Conservation (phyloP, 2,329 filamentous ascomycete genomes). For the Ceratocystis alfenasii region DNA sequence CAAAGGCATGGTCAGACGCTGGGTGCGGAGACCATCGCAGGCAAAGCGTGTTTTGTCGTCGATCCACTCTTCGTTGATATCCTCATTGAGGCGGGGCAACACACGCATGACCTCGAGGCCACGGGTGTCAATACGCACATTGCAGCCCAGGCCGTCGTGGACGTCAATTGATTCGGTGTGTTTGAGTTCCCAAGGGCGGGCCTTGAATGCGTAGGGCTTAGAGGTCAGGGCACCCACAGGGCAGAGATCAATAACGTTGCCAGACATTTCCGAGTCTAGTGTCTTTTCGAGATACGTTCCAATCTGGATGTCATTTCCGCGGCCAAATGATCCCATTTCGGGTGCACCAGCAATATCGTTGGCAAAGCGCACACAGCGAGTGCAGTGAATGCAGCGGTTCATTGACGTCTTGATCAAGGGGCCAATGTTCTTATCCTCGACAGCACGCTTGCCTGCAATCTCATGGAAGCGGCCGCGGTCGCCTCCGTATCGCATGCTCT, state of each 20-base stretch:
- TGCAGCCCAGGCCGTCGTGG: constrained; percentile 81
- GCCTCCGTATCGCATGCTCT: constrained; percentile 96
- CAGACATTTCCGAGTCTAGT: constrained; percentile 87
- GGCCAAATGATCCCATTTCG: constrained; percentile 84
- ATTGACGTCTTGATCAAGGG: constrained; percentile 98
- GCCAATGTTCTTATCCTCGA: constrained; percentile 99
- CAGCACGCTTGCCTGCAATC: constrained; percentile 85
- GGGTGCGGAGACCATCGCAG: constrained; percentile 91
- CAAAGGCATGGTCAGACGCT: constrained; percentile 84
- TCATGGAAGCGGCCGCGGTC: constrained; percentile 97
- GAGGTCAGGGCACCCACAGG: constrained; percentile 92
- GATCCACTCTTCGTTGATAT: constrained; percentile 99
- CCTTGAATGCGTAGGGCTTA: constrained; percentile 95
- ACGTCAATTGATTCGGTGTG: constrained; percentile 95
- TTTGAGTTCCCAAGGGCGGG: constrained; percentile 92
- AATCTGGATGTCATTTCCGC: constrained; percentile 95
- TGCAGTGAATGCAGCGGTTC: constrained; percentile 99
- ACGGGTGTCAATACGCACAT: constrained; percentile 85
- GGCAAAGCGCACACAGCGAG: constrained; percentile 90
- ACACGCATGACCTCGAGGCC: constrained; percentile 95
- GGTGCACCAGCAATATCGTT: constrained; percentile 95
- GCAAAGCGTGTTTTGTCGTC: constrained; percentile 97
- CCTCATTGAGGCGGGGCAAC: constrained; percentile 84
- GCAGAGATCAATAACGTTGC: constrained; percentile 95
- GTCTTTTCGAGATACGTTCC: constrained; percentile 94